Conservation (phyloP, 768 basidiomycete species). For the Hygrophorus russula region DNA sequence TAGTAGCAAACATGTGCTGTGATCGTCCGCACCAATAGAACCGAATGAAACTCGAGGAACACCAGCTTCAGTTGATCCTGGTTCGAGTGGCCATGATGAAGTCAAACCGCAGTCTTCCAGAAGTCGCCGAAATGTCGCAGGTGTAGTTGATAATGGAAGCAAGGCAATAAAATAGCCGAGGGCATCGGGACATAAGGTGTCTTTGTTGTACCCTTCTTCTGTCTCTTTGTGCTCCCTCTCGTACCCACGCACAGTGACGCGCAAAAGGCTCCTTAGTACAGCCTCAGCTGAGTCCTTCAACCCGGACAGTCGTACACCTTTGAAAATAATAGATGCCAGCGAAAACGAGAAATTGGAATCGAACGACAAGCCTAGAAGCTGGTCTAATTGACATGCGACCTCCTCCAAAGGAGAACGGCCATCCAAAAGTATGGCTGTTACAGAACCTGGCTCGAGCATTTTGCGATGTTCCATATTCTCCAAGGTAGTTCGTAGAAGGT, state of each 20-base stretch:
- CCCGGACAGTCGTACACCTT: conserved; percentile 64
- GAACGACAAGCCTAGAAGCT: conserved; percentile 64
- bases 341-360: conserved; percentile 73
- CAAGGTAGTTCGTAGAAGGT: conserved; percentile 53
- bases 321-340: conserved; percentile 74
- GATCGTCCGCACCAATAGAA: conserved; percentile 53
- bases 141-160: conserved; percentile 54
- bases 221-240: conserved; percentile 16
- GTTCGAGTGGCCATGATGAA: conserved; percentile 30
- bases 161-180: conserved; percentile 75
- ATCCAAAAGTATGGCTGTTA: conserved; percentile 50
- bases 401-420: conserved; percentile 56
- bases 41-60: conserved; percentile 44
- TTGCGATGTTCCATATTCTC: conserved; percentile 53
- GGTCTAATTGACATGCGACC: conserved; percentile 60
- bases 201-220: conserved; percentile 30
- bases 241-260: conserved; percentile 42
- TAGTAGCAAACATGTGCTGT: conserved; percentile 55
- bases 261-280: conserved; percentile 51
- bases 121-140: conserved; percentile 44
- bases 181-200: conserved; percentile 44
- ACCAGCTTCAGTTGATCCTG: conserved; percentile 25
- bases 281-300: conserved; percentile 51
- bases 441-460: conserved; percentile 40
- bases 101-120: conserved; percentile 54